Evolutionary conservation across 169 alveolate genomes (phyloP), one percentile per base, ranked within the genome.

Genomic region (Pseudocohnilembus persalinus): DNA sequence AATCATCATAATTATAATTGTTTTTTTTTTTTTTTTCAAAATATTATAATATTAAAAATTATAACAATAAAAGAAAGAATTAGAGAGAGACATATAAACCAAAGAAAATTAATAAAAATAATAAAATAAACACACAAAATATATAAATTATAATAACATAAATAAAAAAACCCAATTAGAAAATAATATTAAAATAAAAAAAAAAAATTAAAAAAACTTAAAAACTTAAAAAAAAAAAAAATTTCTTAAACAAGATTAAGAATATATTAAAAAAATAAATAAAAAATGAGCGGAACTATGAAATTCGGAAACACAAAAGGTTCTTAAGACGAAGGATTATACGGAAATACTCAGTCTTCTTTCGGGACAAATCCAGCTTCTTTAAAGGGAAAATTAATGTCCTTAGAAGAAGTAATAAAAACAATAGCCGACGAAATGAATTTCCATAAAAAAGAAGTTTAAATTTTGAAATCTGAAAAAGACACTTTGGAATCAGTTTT

Each of bases 401-500:
- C 92, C 30, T 85, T 94, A 74, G 97, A 94, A 88, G 96, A 85
- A 87, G 73, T 72, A 78, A 65, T 33, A 49, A 85, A 91, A 83
- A 79, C 87, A 49, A 82, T 95, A 34, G 90, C 93, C 29, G 98
- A 95, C 75, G 98, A 95, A 85, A 92, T 95, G 90, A 93, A 94
- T 76, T 92, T 88, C 83, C 98, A 95, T 86, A 95, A 95, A 84
- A 93, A 93, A 85, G 98, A 95, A 89, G 98, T 95, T 31, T 83
- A 90, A 76, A 89, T 91, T 79, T 84, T 95, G n/a, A 87, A 93
- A 80, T 89, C 95, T 27, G 98, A 95, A 82, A 95, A 95, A 79
- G 98, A 95, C 76, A 92, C 97, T 26, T 86, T 95, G 31, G 96
- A 95, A 85, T 83, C 88, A 29, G 96, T 95, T 29, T 86, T 95